A percentile compares a stretch with the other conserved stretches of the same genome.
Evolutionary conservation across 2,329 filamentous ascomycete genomes (phyloP).

Genomic region (Helminthosporium solani): DNA sequence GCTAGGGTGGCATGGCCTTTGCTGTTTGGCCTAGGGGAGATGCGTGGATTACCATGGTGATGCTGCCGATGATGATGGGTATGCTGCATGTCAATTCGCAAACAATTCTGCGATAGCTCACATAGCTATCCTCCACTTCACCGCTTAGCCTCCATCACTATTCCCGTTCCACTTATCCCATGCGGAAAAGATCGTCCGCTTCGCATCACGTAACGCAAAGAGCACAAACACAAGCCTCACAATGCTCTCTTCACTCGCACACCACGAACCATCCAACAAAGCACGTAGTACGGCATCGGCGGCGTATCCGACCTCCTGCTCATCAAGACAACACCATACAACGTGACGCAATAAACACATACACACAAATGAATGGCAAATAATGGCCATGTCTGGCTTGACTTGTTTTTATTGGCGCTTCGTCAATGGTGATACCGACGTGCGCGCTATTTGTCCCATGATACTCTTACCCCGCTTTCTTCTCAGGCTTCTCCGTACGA

Average conservation of each 20-base stretch:
- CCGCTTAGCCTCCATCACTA: not conserved
- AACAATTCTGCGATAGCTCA: no score
- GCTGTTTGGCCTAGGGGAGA: no score
- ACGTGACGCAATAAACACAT: not conserved
- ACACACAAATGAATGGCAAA: constrained; percentile 4
- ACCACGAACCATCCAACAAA: not conserved
- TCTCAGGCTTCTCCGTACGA: constrained; percentile 2
- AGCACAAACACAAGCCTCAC: not conserved
- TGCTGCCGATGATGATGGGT: no score
- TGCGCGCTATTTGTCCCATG: not conserved
- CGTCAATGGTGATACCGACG: constrained; percentile 1
- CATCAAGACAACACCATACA: not conserved
- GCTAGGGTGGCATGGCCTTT: no score
- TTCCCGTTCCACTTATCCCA: not conserved
- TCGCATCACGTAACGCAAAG: not conserved
- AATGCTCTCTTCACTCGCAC: not conserved
- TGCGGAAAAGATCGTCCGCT: not conserved
- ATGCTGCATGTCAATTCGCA: no score
- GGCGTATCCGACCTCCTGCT: not conserved
- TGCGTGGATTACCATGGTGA: no score
- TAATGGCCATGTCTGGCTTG: constrained; percentile 2
- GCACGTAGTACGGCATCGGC: constrained; percentile 4
- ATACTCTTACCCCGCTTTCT: constrained; percentile 8
- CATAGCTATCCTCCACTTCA: not conserved
- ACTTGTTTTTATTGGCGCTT: constrained; percentile 1